Base-by-base conservation (phyloP, 2,329 filamentous ascomycete genomes). In the Epichloe aotearoae region DNA sequence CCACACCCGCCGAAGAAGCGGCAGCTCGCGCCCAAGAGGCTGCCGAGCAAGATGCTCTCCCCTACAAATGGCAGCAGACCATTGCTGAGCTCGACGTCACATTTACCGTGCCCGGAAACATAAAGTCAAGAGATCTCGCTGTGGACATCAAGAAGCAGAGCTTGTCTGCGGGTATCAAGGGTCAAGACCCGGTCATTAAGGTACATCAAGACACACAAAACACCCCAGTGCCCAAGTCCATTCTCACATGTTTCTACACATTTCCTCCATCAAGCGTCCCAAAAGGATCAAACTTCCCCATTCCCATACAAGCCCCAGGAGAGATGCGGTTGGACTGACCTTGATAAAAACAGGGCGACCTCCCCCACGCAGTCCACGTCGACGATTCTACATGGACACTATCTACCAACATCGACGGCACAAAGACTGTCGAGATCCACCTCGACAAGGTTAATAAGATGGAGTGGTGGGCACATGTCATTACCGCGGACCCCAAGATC, bases 381-480 rank as follows among this genome's bases (percentile, higher is more conserved):
- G 90, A 95, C 67, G 93, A 98, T 61, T 91, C 84, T 50, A 95
- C 91, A 53, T 98, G 93, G 93, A 96, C 91, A 2, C 80, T 98
- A 46, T 78, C 86, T 52, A 74, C 84, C 19, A 80, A 82, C 46
- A 67, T 81, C 1, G 72, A 94, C 71, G 84, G 88, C 64, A 79
- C 70, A 55, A 80, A 78, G 66, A 72, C 68, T 26, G 67, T 96
- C 58, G 80, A 84, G 64, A 80, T 97, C 59, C 89, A 95, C 69
- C 84, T 98, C 49, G 89, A 96, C 74, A 98, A 98, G 71, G 71
- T 80, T 58, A 95, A 96, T 75, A 93, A 96, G 76, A 86, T 94
- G 81, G 87, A 96, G 70, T 98, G 93, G 93, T 98, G 93, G 93
- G 72, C 88, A 34, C 89, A 97, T 70, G 88, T 97, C 39, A 79